Evolutionary conservation across 2,329 filamentous ascomycete genomes (phyloP).

Genomic region (Huntiella savannae): DNA sequence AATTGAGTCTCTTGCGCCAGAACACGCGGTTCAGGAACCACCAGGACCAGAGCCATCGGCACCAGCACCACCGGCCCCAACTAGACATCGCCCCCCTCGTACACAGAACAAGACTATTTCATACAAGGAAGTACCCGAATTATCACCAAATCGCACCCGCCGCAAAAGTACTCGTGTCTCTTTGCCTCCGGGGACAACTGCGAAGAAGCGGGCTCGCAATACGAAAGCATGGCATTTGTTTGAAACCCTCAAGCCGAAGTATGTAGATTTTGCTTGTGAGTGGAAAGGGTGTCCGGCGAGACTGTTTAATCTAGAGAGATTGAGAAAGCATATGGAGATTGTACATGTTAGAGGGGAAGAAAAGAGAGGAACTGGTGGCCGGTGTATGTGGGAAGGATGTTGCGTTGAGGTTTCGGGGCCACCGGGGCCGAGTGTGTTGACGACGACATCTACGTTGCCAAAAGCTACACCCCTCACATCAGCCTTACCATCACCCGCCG

Average conservation of each 20-base stretch:
- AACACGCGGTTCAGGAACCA: too few relatives aligned
- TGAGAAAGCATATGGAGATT: slow-evolving; percentile 32
- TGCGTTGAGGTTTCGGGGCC: background rate
- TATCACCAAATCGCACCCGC: background rate
- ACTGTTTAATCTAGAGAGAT: slow-evolving; percentile 41
- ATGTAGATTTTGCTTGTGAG: slow-evolving; percentile 37
- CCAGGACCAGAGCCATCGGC: too few relatives aligned
- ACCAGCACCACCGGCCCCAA: too few relatives aligned
- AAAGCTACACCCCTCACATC: too few relatives aligned
- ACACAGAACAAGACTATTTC: too few relatives aligned
- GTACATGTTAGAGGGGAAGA: slow-evolving; percentile 24
- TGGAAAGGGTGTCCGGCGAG: slow-evolving; percentile 40
- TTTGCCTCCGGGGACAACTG: background rate
- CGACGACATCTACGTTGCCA: too few relatives aligned
- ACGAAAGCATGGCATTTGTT: slow-evolving; percentile 19
- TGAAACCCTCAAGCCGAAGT: slow-evolving; percentile 23
- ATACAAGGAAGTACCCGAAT: background rate
- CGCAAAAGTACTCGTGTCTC: too few relatives aligned
- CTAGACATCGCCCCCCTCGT: too few relatives aligned
- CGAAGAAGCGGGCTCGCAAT: background rate
- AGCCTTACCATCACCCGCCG: background rate
- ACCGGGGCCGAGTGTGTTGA: too few relatives aligned
- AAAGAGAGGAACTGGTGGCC: background rate
- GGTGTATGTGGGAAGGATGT: slow-evolving; percentile 20
- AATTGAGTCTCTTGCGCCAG: too few relatives aligned